Conservation (phyloP, 371 early-diverging fungal species). For the Synchytrium microbalum region DNA sequence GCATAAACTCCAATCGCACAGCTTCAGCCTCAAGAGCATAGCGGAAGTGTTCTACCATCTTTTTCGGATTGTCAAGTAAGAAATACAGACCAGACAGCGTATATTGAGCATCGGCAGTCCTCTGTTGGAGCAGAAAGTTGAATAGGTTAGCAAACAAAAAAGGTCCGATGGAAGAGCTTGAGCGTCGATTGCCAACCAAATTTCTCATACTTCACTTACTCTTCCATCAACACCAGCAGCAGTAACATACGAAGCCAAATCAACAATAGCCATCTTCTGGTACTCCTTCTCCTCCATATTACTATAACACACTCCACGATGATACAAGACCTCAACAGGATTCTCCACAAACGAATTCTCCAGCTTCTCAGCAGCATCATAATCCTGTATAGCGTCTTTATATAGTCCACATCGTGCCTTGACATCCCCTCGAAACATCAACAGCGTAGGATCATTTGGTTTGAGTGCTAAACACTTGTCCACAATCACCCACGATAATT, state of each 20-base stretch:
- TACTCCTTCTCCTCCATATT: conserved; percentile 19
- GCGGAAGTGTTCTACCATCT: conserved; percentile 21
- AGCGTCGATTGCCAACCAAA: background rate
- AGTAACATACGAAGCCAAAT: conserved; percentile 14
- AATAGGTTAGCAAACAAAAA: too few relatives aligned
- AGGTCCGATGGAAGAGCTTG: conserved; percentile 4
- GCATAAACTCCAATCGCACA: conserved; percentile 18
- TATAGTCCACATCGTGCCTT: conserved; percentile 12
- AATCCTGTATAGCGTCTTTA: conserved; percentile 20
- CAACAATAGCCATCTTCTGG: conserved; percentile 10
- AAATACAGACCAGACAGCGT: conserved; percentile 24
- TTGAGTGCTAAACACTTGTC: background rate
- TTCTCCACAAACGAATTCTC: conserved; percentile 7
- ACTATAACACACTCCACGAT: conserved; percentile 22
- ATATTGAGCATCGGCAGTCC: conserved; percentile 24
- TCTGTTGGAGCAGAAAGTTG: conserved; percentile 11
- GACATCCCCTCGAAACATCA: conserved; percentile 14
- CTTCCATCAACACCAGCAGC: conserved; percentile 15
- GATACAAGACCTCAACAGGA: conserved; percentile 20
- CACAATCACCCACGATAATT: conserved; percentile 16
- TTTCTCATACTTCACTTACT: conserved; percentile 10
- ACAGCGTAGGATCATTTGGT: conserved; percentile 9
- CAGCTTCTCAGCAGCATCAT: conserved; percentile 10
- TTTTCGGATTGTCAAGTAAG: conserved; percentile 11
- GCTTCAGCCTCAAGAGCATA: conserved; percentile 22